Base-by-base conservation (phyloP, 2,329 filamentous ascomycete genomes). In the Plectosphaerella plurivora region DNA sequence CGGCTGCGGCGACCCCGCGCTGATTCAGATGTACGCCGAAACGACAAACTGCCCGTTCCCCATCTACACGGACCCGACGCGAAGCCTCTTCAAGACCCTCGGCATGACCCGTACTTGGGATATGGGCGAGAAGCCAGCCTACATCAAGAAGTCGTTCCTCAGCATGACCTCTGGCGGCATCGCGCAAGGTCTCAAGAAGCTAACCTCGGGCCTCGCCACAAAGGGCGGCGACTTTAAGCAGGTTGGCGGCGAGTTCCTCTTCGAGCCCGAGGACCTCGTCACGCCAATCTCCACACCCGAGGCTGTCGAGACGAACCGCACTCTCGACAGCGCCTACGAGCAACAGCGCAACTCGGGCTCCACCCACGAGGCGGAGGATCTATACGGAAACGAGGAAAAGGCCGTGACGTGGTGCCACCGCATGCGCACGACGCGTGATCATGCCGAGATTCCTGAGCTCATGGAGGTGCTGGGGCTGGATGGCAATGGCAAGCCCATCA, bases 161-260 rank as follows among this genome's bases (percentile, higher is more conserved):
- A 18, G n/a, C 41, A 20, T 20, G n/a, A 44, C n/a, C 16, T 16
- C 16, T 2, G 18, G 41, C 41, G 79, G 79, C 50, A 74, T 87
- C 50, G 64, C 77, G 5, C 86, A 89, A 66, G 81, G 74, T 0
- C 63, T 92, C 33, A 80, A 73, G 59, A 73, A 84, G 54, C 68
- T 86, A 1, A 76, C 76, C 15, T 72, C 65, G 8, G 84, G 84
- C 1, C 69, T 87, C 47, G 82, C 78, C 5, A 71, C 81, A 54
- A 84, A 84, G 65, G 82, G 79, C 18, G 88, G 88, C 3, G 79
- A 89, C 63, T 75, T 80, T 63, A 74, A 78, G 50, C 86, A 91
- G 69, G 84, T 89, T 3, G 88, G 89, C 22, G 89, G 88, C 11
- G 89, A 92, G 70, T 89, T 91, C 56, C 65, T 92, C n/a, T 91